These are phyloP conservation scores for Exophiala sp. DNA, from an alignment of 2,329 filamentous ascomycete species.

Conservation along the genomic window DNA sequence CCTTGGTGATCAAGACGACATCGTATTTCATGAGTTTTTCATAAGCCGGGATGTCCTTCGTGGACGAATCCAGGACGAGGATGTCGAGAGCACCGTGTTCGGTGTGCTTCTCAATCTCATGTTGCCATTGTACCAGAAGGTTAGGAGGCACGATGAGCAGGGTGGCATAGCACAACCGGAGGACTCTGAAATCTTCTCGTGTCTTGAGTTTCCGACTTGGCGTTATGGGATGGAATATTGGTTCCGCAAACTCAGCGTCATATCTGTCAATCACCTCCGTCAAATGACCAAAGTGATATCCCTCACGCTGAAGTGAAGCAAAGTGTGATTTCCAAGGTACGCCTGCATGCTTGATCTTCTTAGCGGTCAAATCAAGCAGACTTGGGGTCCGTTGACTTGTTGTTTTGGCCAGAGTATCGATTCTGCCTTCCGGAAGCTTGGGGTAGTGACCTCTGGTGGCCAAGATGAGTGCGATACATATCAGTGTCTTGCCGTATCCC, in stretches of 20 bases:
- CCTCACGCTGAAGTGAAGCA: constrained; percentile 47
- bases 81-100: constrained; percentile 57
- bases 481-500: constrained; percentile 77
- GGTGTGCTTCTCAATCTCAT: constrained; percentile 77
- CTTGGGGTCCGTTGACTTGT: constrained; percentile 54
- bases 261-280: constrained; percentile 56
- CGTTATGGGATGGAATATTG: constrained; percentile 40
- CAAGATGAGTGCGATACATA: constrained; percentile 73
- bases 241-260: constrained; percentile 58
- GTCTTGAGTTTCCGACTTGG: constrained; percentile 35
- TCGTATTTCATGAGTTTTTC: constrained; percentile 65
- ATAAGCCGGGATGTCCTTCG: constrained; percentile 54
- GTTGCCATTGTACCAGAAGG: constrained; percentile 76
- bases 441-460: constrained; percentile 70
- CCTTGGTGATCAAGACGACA: constrained; percentile 72
- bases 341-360: constrained; percentile 62
- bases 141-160: constrained; percentile 81
- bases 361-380: constrained; percentile 72
- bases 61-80: constrained; percentile 56
- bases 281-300: constrained; percentile 54
- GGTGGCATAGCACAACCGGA: constrained; percentile 66
- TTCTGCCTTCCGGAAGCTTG: constrained; percentile 61
- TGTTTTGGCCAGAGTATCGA: constrained; percentile 39
- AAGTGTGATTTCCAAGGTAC: constrained; percentile 70
- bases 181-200: constrained; percentile 29